Evolutionary conservation across 208 protist species (phyloP), one percentile per base, ranked within the genome.

Genomic region (Trypanosoma caninum): DNA sequence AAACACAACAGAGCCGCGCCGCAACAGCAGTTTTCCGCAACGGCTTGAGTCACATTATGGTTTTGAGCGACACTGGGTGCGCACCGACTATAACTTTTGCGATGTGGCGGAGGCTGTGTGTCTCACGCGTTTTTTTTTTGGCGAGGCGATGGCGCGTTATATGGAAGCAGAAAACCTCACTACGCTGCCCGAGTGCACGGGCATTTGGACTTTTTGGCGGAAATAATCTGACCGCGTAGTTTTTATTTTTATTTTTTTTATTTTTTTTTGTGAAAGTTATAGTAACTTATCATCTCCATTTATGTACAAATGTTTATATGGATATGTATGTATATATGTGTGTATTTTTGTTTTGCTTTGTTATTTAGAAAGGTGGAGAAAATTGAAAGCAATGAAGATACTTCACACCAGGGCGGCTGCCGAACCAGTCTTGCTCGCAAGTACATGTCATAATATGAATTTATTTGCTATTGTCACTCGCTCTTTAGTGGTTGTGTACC

Each of bases 71-170:
- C 73, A 52, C 2, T 90, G 83, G 87, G 72, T 91, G 44, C 84
- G 84, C 42, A 91, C 82, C 10, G 87, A 94, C 61, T 94, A 94
- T 62, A 74, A 68, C 14, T 94, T 94, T 70, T 34, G 46, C 11
- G 72, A 57, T 22, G 20, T 44, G 4, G 73, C 59, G 33, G 84
- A 91, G 22, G 87, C 82, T 0, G 74, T 70, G 45, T 44, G 47
- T 27, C 69, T 88, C 60, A 82, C 78, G 27, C 84, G 73, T 22
- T 94, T 94, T 60, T 94, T 94, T 65, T 94, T 91, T 70, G 87
- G 84, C 1, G 63, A 69, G n/a, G 46, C 58, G 25, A 64, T 84
- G 30, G 44, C 73, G 25, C 34, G 57, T 20, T 14, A 38, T 1
- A 52, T 84, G 56, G 53, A 23, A 27, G 18, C 14, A 27, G 41